A percentile compares a stretch with the other conserved stretches of the same genome.
Evolutionary conservation across 208 protist species (phyloP).

Genomic region (Leishmania gerbilli): DNA sequence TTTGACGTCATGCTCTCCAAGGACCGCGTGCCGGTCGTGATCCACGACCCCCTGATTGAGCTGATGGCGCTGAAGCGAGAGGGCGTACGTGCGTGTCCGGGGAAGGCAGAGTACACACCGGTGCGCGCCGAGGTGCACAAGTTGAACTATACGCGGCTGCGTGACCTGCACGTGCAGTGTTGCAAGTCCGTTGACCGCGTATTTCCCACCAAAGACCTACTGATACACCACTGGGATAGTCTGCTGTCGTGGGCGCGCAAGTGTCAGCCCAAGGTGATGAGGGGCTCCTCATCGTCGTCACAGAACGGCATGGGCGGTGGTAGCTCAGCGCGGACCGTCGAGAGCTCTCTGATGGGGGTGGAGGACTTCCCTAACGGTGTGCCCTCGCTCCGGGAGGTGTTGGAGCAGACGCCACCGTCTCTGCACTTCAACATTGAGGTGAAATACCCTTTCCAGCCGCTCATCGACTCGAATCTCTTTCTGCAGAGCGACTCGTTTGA

Average conservation of each 20-base stretch:
- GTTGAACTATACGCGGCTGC: constrained; percentile 60
- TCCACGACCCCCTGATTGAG: constrained; percentile 80
- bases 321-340: constrained; percentile 6
- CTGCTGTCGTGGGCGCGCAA: constrained; percentile 20
- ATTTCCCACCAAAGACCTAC: constrained; percentile 52
- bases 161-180: constrained; percentile 59
- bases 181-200: constrained; percentile 49
- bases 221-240: constrained; percentile 62
- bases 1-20: constrained; percentile 87
- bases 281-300: constrained; percentile 22
- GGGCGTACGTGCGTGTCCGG: constrained; percentile 9
- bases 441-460: constrained; percentile 79
- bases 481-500: constrained; percentile 78
- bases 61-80: constrained; percentile 54
- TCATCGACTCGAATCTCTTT: constrained; percentile 71
- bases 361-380: constrained; percentile 79
- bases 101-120: constrained; percentile 26
- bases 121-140: constrained; percentile 68
- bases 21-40: constrained; percentile 75
- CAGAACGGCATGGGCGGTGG: not conserved
- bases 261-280: constrained; percentile 3
- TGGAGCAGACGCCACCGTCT: constrained; percentile 53
- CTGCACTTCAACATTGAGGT: constrained; percentile 78
- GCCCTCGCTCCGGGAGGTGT: constrained; percentile 62
- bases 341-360: constrained; percentile 36